phyloP scores from a whole-genome alignment of 2,329 filamentous ascomycete genomes.

The Rhinocladiella similis region DNA sequence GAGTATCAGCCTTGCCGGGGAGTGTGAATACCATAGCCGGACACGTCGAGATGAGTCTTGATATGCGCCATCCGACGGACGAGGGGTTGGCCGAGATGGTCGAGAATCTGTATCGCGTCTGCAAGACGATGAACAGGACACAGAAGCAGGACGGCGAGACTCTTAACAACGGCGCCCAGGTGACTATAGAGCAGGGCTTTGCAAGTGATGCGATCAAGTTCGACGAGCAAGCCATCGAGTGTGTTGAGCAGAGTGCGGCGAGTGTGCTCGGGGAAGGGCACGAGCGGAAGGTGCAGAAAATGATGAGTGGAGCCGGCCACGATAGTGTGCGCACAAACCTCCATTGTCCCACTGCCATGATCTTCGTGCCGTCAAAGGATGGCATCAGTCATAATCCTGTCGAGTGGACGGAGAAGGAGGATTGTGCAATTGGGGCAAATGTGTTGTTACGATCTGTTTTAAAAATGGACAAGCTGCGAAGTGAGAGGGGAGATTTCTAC shows the following conservation, averaged over 20 bases:
- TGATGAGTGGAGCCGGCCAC: slow-evolving; percentile 66
- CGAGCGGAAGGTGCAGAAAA: slow-evolving; percentile 49
- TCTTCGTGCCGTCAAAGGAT: slow-evolving; percentile 65
- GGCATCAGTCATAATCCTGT: slow-evolving; percentile 65
- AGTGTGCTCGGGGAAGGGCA: slow-evolving; percentile 51
- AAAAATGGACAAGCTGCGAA: slow-evolving; percentile 42
- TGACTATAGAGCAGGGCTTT: slow-evolving; percentile 25
- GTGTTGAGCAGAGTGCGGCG: slow-evolving; percentile 61
- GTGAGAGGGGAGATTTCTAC: slow-evolving; percentile 20
- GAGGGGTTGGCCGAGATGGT: slow-evolving; percentile 18
- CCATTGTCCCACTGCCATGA: slow-evolving; percentile 64
- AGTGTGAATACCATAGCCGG: slow-evolving; percentile 75
- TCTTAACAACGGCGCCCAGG: not conserved
- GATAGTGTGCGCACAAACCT: slow-evolving; percentile 64
- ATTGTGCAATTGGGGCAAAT: slow-evolving; percentile 44
- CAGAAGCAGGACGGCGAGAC: not conserved
- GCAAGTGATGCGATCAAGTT: slow-evolving; percentile 61
- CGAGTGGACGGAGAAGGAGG: slow-evolving; percentile 61
- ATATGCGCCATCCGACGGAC: slow-evolving; percentile 26
- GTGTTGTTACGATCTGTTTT: slow-evolving; percentile 33
- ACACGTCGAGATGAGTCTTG: slow-evolving; percentile 46
- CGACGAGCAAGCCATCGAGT: slow-evolving; percentile 65
- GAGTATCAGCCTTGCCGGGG: slow-evolving; percentile 65
- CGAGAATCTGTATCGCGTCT: slow-evolving; percentile 6
- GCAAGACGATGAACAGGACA: not conserved